A percentile compares a stretch with the other conserved stretches of the same genome.
Conservation (phyloP, 257 asterid species). For the Nicotiana otophora region DNA sequence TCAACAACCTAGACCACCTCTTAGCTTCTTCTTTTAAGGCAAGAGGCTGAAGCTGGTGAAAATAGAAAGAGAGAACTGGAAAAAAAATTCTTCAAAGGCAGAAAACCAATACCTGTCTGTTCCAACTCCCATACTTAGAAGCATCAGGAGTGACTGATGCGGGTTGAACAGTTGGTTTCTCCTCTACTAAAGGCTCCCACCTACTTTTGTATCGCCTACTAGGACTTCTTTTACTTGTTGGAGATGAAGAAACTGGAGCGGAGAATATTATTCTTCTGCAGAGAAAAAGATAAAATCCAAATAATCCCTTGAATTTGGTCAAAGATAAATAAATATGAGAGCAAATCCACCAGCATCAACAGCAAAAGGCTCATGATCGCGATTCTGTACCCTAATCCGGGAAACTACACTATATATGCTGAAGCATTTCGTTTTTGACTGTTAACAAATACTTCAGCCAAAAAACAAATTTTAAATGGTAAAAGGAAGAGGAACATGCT, state of each 20-base stretch:
- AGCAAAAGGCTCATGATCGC: neutral
- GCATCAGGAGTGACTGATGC: constrained; percentile 35
- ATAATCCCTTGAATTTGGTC: neutral
- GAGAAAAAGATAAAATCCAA: constrained; percentile 15
- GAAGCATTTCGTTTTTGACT: neutral
- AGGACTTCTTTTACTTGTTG: constrained; percentile 70
- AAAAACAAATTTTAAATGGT: neutral
- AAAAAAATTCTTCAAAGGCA: neutral
- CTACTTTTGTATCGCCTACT: constrained; percentile 85
- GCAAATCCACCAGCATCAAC: neutral
- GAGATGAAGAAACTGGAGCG: constrained; percentile 31
- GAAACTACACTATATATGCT: neutral
- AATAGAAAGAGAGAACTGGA: neutral
- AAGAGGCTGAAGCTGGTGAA: neutral
- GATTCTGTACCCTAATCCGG: neutral
- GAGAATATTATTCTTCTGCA: constrained; percentile 48
- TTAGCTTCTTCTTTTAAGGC: constrained; percentile 5
- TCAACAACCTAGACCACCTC: neutral
- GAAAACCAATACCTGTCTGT: constrained; percentile 53
- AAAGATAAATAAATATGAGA: neutral
- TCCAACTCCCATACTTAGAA: constrained; percentile 67
- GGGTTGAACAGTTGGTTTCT: constrained; percentile 46
- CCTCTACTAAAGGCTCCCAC: constrained; percentile 93
- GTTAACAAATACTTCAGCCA: neutral
- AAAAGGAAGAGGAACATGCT: neutral